Percentiles rank a stretch among this genome's conserved stretches.
Conservation (phyloP, 257 asterid genomes). For the Ligustrum vulgare region DNA sequence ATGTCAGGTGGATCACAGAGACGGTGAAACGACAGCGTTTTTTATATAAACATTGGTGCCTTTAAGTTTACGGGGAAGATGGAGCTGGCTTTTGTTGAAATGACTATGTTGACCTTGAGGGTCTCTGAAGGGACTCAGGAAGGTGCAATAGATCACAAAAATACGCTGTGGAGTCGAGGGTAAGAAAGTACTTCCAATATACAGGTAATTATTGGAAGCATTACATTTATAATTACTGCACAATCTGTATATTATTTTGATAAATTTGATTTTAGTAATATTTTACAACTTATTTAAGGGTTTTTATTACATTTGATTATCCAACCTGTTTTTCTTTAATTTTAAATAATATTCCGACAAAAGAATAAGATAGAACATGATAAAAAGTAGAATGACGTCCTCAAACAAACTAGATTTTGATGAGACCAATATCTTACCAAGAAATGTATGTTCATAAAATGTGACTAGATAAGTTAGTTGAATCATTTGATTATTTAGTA, state of each 20-base stretch:
- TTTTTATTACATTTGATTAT: too few relatives aligned
- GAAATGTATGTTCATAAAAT: neutral
- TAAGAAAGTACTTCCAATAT: neutral
- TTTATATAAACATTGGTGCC: neutral
- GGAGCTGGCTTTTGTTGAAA: neutral
- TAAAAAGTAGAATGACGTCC: too few relatives aligned
- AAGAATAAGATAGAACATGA: too few relatives aligned
- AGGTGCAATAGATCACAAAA: too few relatives aligned
- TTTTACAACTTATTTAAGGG: neutral
- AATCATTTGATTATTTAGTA: too few relatives aligned
- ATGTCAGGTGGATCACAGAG: slow-evolving; percentile 18
- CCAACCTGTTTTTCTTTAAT: neutral
- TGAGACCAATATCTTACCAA: neutral
- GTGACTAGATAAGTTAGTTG: neutral
- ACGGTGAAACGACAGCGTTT: slow-evolving; percentile 24
- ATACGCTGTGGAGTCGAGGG: slow-evolving; percentile 8
- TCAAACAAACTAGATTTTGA: too few relatives aligned
- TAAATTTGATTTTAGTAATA: neutral
- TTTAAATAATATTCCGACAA: too few relatives aligned
- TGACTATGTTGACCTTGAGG: slow-evolving; percentile 18
- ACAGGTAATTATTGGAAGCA: neutral
- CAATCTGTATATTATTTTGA: neutral
- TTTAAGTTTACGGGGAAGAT: neutral
- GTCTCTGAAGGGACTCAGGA: neutral
- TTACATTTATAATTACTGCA: neutral